phyloP scores from a whole-genome alignment of 1,284 basidiomycete genomes.

The Xerocomus cyaneibrunnescens region DNA sequence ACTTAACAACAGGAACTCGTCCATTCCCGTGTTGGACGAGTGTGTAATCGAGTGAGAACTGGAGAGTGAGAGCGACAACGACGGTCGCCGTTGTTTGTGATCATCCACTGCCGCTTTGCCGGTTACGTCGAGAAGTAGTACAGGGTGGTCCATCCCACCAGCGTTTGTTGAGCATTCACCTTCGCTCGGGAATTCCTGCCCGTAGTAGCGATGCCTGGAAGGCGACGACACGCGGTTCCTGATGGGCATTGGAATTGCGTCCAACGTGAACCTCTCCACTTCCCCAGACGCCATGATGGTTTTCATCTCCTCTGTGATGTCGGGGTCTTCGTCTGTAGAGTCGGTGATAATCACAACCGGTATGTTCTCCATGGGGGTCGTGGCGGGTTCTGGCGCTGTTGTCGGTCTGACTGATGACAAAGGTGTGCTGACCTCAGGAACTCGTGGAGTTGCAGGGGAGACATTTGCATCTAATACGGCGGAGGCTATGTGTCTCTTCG shows the following conservation, averaged over 20 bases:
- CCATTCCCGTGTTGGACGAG: conserved; percentile 21
- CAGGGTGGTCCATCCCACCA: not conserved
- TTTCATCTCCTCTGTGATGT: conserved; percentile 7
- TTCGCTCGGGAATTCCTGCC: conserved; percentile 8
- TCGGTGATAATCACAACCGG: conserved; percentile 23
- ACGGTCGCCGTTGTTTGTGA: conserved; percentile 14
- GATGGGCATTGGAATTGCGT: conserved; percentile 19
- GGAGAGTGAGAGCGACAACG: conserved; percentile 17
- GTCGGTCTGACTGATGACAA: not conserved
- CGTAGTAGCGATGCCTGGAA: conserved; percentile 22
- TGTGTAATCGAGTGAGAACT: conserved; percentile 14
- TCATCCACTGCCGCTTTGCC: not conserved
- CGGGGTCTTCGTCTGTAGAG: conserved; percentile 4
- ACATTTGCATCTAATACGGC: conserved; percentile 18
- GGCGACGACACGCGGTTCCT: conserved; percentile 23
- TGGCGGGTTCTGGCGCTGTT: not conserved
- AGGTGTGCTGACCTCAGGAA: not conserved
- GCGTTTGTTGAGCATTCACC: conserved; percentile 3
- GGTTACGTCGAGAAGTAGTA: conserved; percentile 4
- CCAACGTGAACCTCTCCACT: not conserved
- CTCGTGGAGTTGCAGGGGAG: not conserved
- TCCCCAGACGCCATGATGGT: conserved; percentile 7
- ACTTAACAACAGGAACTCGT: conserved; percentile 23
- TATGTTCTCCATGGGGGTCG: conserved; percentile 9
- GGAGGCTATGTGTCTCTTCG: conserved; percentile 22